Evolutionary conservation across 257 asterid genomes (phyloP), one percentile per base, ranked within the genome.

Genomic region (Cruciata laevipes): DNA sequence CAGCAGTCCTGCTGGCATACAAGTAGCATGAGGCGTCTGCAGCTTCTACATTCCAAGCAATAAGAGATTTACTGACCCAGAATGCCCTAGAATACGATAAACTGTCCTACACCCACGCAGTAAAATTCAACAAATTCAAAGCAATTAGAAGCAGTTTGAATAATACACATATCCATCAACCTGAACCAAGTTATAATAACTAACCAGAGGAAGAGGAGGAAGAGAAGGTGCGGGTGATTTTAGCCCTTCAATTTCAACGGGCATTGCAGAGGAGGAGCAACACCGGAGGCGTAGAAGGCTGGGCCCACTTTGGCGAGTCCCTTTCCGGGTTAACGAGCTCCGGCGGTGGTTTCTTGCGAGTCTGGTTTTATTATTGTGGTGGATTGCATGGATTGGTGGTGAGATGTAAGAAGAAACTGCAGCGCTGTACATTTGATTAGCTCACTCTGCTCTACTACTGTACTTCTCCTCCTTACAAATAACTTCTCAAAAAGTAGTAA

Each of bases 1-100:
- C 71, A 44, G 99, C 99, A 61, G 72, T 79, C 76, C 76, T 79
- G 76, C 99, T 88, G 80, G 91, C 90, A 63, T 80, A 88, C 55
- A 93, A 80, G 70, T 72, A 88, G 63, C 85, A 85, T 11, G 86
- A 87, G 77, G 89, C 92, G 69, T 72, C 86, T 73, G 74, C 83
- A 80, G 68, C 77, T 78, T 77, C 89, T 72, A 77, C 80, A 83
- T 90, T 76, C 94, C 97, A 93, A 38, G 94, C 95, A 83, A 93
- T 85, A 38, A 84, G 69, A 40, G 79, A 86, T 81, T 80, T 73
- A 69, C 79, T 75, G 63, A 90, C 97, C 99, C 97, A 93, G 80
- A 86, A 86, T 56, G 97, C 99, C 74, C 88, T 81, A 55, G 91
- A 81, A 71, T 72, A 76, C 63, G 58, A 61, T 80, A 90, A 76